These are phyloP conservation scores for Carex cristatella DNA, from an alignment of 176 grass and related monocot genomes.

Conservation along the genomic window DNA sequence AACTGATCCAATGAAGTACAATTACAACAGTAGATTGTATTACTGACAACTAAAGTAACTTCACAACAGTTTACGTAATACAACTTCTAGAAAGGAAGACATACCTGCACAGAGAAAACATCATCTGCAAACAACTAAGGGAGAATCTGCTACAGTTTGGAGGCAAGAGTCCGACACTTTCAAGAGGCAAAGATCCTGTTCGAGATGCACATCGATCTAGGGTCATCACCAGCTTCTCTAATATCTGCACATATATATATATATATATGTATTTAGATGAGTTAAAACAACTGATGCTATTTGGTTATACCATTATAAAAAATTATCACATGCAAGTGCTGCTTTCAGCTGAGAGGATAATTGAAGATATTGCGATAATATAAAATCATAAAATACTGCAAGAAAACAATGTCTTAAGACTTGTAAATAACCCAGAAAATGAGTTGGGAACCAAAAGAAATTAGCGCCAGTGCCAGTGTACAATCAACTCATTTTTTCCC, in stretches of 20 bases:
- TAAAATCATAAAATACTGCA: neutral
- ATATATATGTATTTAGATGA: neutral
- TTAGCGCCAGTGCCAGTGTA: neutral
- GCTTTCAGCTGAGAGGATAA: neutral
- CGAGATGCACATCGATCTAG: constrained; percentile 93
- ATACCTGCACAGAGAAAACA: constrained; percentile 97
- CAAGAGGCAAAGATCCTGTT: constrained; percentile 85
- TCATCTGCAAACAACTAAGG: constrained; percentile 82
- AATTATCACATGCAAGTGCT: neutral
- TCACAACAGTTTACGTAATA: neutral
- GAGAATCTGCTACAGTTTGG: constrained; percentile 93
- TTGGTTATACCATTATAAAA: neutral
- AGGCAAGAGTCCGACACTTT: constrained; percentile 88
- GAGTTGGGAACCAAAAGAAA: neutral
- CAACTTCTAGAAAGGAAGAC: neutral
- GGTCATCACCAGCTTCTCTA: constrained; percentile 83
- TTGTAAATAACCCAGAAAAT: constrained; percentile 1
- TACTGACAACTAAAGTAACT: neutral
- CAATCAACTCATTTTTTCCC: neutral
- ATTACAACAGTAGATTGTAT: neutral
- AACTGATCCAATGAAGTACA: neutral
- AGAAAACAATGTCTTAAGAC: neutral
- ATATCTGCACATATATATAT: constrained; percentile 51
- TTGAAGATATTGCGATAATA: neutral
- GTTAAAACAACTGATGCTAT: neutral